Evolutionary conservation across 257 asterid species (phyloP), one percentile per base, ranked within the genome.

Genomic region (Ehretia macrophylla): DNA sequence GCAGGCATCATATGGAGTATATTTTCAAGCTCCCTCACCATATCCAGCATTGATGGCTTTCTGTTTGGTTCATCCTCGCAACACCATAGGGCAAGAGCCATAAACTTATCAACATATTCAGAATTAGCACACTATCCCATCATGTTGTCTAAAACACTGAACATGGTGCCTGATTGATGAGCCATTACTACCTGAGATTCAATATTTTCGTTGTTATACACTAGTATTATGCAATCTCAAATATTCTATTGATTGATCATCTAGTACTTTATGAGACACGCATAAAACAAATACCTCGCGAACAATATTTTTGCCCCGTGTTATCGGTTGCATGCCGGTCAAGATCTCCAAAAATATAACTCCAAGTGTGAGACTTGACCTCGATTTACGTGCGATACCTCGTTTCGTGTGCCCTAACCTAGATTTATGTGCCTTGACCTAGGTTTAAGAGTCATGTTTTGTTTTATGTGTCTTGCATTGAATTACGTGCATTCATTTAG

Each of bases 241-340:
- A 3, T 27, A 1, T 27, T 27, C 35, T n/a, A 27, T 27, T 27
- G 35, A 27, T n/a, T n/a, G n/a, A n/a, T 81, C 73, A 86, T 48
- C 94, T 94, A 44, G 97, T 72, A 32, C 76, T 58, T 35, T 55
- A 69, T 10, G 79, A 55, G 64, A 74, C 74, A 39, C 54, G 40
- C 1, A 9, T 1, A 75, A 66, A 10, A 21, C 20, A 23, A 22
- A 10, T 76, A 88, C 95, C 97, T 89, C 97, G 18, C 95, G 83
- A 49, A 89, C 94, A 45, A 86, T 82, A 77, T 89, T 89, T 65
- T 87, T 82, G 64, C 97, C 95, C 63, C 79, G 90, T 56, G 85
- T 71, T 81, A 86, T 86, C 11, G 97, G 94, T 47, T 81, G 92
- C 92, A 77, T 86, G 63, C 97, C 92, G 4, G 97, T 90, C 65